Base-by-base conservation (phyloP, 2,329 filamentous ascomycete species). In the Westerdykella aurantiaca region DNA sequence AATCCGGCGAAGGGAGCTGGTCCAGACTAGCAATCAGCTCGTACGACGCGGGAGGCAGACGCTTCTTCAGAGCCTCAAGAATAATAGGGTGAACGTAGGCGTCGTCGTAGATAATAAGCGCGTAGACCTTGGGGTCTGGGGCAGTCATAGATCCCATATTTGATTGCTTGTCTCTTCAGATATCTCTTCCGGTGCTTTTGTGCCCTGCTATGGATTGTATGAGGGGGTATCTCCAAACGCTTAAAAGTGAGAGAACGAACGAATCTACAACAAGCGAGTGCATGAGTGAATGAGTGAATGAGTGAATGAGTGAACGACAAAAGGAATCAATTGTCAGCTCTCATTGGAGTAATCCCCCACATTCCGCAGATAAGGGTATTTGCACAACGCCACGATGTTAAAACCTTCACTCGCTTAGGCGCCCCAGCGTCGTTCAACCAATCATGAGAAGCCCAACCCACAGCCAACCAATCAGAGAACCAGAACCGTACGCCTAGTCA, bases 31-130 rank as follows among this genome's bases (percentile, higher is more conserved):
- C 66, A 41, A 87, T 75, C 39, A 83, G 64, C 22, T 78, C 74
- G 61, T 80, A 80, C 1, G 70, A 66, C 3, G 68, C 68, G 14
- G 70, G 50, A 0, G 83, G 79, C 6, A 93, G 72, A 18, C 79
- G 70, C 4, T 77, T 72, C 39, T 79, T 63, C 17, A 97, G 71
- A n/a, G 89, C 86, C 16, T 78, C 72, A 38, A 89, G 67, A 47
- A 97, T 83, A 33, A 97, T 78, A 1, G 88, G 88, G 60, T 96
- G 88, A 7, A 97, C 88, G 63, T 97, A 98, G 37, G 76, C 63
- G 63, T 96, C 89, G 57, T 89, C 87, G 67, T 95, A 96, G 60
- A 88, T 78, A 57, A 96, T 73, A 40, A 91, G 67, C 40, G 86
- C 87, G 68, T 87, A 82, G 51, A 88, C 50, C 12, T 51, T 60